Base-by-base conservation (phyloP, 1,284 basidiomycete genomes). In the Melampsora medusae region DNA sequence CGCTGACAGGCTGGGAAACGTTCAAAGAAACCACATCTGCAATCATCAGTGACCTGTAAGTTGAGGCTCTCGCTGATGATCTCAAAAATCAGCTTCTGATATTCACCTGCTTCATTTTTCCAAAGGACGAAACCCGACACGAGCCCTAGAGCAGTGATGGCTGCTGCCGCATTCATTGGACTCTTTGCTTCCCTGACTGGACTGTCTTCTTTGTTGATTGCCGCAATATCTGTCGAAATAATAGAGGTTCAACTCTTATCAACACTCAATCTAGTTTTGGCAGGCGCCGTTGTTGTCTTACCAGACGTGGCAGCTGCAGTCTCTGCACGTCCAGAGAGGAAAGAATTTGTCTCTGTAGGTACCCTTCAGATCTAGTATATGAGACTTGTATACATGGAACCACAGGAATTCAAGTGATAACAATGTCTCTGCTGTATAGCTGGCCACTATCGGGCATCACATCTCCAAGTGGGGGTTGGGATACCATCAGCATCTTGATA, bases 221-320 rank as follows among this genome's bases (percentile, higher is more conserved):
- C 53, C 53, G n/a, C 53, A 16, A 16, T 56, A n/a, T 56, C 53
- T 10, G n/a, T 28, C 19, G 53, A n/a, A 56, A 22, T 28, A 28
- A 56, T 56, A 56, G 53, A n/a, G 53, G 53, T 56, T 56, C n/a
- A 56, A 56, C 28, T 56, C 53, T 56, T 56, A 22, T n/a, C 53
- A 56, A 22, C 53, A 22, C 28, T 28, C n/a, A 28, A n/a, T 19
- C 53, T 56, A 9, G 7, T 56, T 56, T 56, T 28, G 28, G 28
- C 53, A n/a, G 19, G 53, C 19, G 53, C 53, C n/a, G 53, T 56
- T n/a, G 53, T 56, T n/a, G 28, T n/a, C 14, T 14, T 56, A 56
- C 53, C 53, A 19, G 53, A 56, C 53, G 28, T 56, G 16, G 53
- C 53, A n/a, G 19, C 53, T 5, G 28, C 28, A 19, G 28, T 56